Percentiles rank a stretch among this genome's conserved stretches.
Conservation (phyloP, 164 flowering plant genomes). For the Macadamia tetraphylla region DNA sequence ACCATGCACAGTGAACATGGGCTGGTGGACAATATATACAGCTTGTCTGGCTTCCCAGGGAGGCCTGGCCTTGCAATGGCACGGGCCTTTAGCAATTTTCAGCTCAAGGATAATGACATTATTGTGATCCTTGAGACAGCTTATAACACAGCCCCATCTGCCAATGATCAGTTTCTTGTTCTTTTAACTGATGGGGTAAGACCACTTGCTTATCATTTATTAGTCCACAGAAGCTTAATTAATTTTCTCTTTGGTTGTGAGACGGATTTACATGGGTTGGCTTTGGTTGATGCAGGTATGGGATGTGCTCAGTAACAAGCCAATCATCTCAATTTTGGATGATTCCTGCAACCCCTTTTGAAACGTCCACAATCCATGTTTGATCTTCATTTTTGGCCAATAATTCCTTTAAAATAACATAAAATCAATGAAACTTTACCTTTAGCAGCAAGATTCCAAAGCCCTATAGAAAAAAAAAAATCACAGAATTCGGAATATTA, state of each 20-base stretch:
- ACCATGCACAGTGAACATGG: neutral
- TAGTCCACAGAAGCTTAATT: neutral
- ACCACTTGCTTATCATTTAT: neutral
- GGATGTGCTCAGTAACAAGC: slow-evolving; percentile 59
- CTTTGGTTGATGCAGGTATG: slow-evolving; percentile 18
- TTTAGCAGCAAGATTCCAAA: no score
- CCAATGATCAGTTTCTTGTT: slow-evolving; percentile 57
- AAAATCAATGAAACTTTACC: no score
- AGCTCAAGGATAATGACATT: slow-evolving; percentile 61
- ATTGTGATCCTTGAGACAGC: slow-evolving; percentile 53
- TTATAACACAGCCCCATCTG: slow-evolving; percentile 36
- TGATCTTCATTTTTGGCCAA: no score
- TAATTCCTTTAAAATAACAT: no score
- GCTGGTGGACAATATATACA: slow-evolving; percentile 48
- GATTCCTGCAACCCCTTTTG: no score
- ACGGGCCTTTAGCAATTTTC: slow-evolving; percentile 70
- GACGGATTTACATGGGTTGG: neutral
- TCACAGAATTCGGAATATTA: no score
- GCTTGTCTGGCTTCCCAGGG: slow-evolving; percentile 75
- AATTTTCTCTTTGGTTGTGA: neutral
- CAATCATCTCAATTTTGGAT: slow-evolving; percentile 51
- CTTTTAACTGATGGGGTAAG: slow-evolving; percentile 87
- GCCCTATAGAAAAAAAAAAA: no score
- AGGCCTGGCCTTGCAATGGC: slow-evolving; percentile 88
- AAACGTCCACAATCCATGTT: no score